phyloP scores from a whole-genome alignment of 768 basidiomycete genomes.

The Pleurotus tuoliensis region DNA sequence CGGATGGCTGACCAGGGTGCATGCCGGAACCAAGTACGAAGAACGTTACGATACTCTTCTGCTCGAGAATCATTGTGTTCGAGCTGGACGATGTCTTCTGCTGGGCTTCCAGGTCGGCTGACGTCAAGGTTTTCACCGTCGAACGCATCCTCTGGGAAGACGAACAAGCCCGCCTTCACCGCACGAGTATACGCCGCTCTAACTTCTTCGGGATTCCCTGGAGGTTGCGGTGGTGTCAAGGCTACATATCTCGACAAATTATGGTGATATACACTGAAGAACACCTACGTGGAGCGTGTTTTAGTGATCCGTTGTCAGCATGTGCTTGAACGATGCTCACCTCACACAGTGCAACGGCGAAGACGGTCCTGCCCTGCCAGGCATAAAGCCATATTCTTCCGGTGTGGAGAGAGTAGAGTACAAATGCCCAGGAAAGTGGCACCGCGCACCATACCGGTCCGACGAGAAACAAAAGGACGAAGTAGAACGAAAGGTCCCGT shows the following conservation, averaged over 20 bases:
- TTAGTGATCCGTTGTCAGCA: neutral
- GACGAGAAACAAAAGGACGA: constrained; percentile 52
- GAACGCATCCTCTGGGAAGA: constrained; percentile 45
- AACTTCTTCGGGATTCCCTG: constrained; percentile 52
- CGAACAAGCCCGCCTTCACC: constrained; percentile 60
- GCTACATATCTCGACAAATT: constrained; percentile 46
- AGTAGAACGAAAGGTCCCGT: constrained; percentile 51
- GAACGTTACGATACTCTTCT: constrained; percentile 63
- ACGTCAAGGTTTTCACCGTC: constrained; percentile 51
- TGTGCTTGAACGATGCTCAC: constrained; percentile 28
- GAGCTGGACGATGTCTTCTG: constrained; percentile 55
- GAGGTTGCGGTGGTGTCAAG: constrained; percentile 37
- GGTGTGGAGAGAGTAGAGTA: constrained; percentile 43
- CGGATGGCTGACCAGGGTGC: constrained; percentile 71
- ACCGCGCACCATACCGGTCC: constrained; percentile 61
- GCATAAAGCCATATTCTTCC: constrained; percentile 38
- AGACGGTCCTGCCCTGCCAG: constrained; percentile 33
- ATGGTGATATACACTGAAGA: constrained; percentile 66
- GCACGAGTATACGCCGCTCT: constrained; percentile 57
- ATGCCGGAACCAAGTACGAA: constrained; percentile 77
- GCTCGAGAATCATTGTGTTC: constrained; percentile 65
- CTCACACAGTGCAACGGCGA: constrained; percentile 56
- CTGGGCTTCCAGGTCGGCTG: constrained; percentile 56
- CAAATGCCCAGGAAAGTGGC: constrained; percentile 65
- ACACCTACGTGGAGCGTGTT: constrained; percentile 37